Evolutionary conservation across 352 stramenopile species (phyloP), one percentile per base, ranked within the genome.

Genomic region (Lagenidium sp.): DNA sequence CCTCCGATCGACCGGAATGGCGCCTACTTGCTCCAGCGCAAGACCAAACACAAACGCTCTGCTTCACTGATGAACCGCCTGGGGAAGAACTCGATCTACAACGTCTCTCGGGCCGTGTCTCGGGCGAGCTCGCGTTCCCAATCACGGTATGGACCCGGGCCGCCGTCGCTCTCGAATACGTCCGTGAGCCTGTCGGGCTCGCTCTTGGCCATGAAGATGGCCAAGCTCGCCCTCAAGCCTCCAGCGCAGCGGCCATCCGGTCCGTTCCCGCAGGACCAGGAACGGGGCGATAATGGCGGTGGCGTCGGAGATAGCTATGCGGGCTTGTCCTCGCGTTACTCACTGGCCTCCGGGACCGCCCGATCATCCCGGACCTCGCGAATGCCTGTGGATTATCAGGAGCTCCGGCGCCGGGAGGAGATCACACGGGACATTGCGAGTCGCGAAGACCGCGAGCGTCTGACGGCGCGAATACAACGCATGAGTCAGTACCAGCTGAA

Each of bases 401-500:
- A 83, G 20, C 4, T 55, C 6, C 53, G 67, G 16, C 65, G 65
- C 10, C 57, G 70, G 40, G 49, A 68, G 15, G 65, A 64, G 7
- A 78, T 83, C 29, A 44, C 50, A n/a, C 55, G 52, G 2, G 67
- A 79, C 20, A 63, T 83, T 10, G 52, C 47, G n/a, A 61, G 47
- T 11, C 60, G 70, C 3, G 68, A 81, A 29, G 59, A 41, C 1
- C 38, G 57, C 2, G 51, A 66, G 19, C 57, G 56, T 5, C 55
- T 68, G 1, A 58, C 60, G 1, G 50, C 61, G 4, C 44, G 63
- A 13, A 50, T 72, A 8, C 53, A 57, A 4, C 70, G 70, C 18
- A 81, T 66, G 29, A 52, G 44, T 3, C 53, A 65, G 4, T 13
- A 77, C 4, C 60, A 62, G 25, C 39, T 79, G 7, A 76, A 77